phyloP scores from a whole-genome alignment of 2,329 filamentous ascomycete species.

The Colletotrichum scovillei region DNA sequence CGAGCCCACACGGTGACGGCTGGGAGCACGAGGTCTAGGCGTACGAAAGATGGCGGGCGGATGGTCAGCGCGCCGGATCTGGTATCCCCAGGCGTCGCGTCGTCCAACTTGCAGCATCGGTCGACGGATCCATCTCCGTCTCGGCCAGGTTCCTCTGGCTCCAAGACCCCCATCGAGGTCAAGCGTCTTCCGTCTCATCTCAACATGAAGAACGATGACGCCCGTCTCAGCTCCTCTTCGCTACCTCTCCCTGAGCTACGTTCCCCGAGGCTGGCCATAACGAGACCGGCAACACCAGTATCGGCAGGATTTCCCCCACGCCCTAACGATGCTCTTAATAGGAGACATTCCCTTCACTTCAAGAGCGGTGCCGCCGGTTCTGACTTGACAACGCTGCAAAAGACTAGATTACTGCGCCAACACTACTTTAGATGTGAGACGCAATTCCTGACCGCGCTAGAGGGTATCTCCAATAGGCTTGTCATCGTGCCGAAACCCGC shows the following conservation, averaged over 20 bases:
- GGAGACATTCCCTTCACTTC: slow-evolving; percentile 71
- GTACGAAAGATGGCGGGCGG: slow-evolving; percentile 58
- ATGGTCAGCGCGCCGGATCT: slow-evolving; percentile 57
- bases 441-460: slow-evolving; percentile 82
- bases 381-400: slow-evolving; percentile 74
- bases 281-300: slow-evolving; percentile 67
- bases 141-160: slow-evolving; percentile 32
- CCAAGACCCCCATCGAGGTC: slow-evolving; percentile 48
- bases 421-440: slow-evolving; percentile 88
- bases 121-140: slow-evolving; percentile 17
- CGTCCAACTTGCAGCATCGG: slow-evolving; percentile 17
- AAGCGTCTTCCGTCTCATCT: slow-evolving; percentile 60
- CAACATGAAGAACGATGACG: slow-evolving; percentile 66
- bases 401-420: slow-evolving; percentile 78
- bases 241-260: slow-evolving; percentile 72
- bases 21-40: slow-evolving; percentile 61
- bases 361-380: slow-evolving; percentile 68
- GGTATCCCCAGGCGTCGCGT: slow-evolving; percentile 37
- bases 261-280: slow-evolving; percentile 58
- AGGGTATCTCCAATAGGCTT: slow-evolving; percentile 87
- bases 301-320: slow-evolving; percentile 63
- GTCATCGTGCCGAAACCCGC: slow-evolving; percentile 86
- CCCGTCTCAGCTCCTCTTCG: slow-evolving; percentile 75
- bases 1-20: slow-evolving; percentile 76
- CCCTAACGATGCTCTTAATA: slow-evolving; percentile 59